Conservation (phyloP, 768 basidiomycete species). For the Lentinula aciculospora region DNA sequence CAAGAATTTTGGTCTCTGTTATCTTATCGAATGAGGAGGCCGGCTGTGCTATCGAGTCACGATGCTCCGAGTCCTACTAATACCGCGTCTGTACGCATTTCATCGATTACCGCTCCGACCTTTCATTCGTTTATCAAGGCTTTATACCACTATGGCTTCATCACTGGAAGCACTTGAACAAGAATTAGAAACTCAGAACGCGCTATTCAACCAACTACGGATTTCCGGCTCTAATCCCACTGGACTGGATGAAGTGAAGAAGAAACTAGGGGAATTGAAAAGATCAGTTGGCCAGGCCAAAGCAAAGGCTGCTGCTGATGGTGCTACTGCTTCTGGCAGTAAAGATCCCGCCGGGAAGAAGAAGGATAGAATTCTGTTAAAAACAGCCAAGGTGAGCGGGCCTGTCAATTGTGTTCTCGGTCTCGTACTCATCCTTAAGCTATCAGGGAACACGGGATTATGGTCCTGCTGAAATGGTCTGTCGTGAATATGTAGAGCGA, state of each 20-base stretch:
- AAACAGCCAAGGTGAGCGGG: constrained; percentile 88
- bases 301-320: constrained; percentile 35
- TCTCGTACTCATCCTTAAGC: constrained; percentile 12
- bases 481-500: constrained; percentile 84
- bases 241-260: constrained; percentile 56
- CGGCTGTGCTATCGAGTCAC: constrained; percentile 1
- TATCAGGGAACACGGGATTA: constrained; percentile 91
- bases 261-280: constrained; percentile 67
- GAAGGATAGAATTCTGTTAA: constrained; percentile 70
- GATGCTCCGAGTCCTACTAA: not conserved
- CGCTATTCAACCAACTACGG: constrained; percentile 58
- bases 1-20: no score
- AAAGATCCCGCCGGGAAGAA: constrained; percentile 49
- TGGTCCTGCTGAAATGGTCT: constrained; percentile 86
- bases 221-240: constrained; percentile 40
- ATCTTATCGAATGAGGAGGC: no score
- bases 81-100: not conserved
- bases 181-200: constrained; percentile 51
- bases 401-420: not conserved
- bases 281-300: constrained; percentile 42
- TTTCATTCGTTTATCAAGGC: constrained; percentile 11
- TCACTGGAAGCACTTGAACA: constrained; percentile 39
- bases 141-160: constrained; percentile 29
- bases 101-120: constrained; percentile 28
- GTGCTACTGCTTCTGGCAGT: constrained; percentile 24